Percentiles rank a stretch among this genome's conserved stretches.
Conservation (phyloP, 306 rosid genomes). For the Abrus pulchellus region DNA sequence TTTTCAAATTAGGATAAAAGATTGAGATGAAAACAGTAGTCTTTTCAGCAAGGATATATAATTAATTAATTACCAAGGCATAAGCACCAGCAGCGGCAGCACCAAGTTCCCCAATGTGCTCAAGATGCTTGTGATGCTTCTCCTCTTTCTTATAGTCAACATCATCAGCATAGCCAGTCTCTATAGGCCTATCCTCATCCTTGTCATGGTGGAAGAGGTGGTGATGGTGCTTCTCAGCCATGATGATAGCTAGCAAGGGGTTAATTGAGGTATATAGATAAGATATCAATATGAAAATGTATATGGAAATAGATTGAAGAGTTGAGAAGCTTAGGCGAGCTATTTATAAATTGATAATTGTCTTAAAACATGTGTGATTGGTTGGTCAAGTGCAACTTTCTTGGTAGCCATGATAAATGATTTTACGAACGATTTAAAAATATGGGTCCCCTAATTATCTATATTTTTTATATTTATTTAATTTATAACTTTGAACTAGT, state of each 20-base stretch:
- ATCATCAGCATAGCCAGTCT: conserved; percentile 32
- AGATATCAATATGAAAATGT: neutral
- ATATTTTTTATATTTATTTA: too few relatives aligned
- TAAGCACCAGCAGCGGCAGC: conserved; percentile 69
- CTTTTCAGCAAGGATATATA: neutral
- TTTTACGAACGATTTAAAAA: neutral
- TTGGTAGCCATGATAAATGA: conserved; percentile 43
- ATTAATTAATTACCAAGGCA: conserved; percentile 65
- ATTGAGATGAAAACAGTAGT: too few relatives aligned
- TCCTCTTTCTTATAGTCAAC: conserved; percentile 71
- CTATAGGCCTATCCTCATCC: conserved; percentile 48
- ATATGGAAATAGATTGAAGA: conserved; percentile 27
- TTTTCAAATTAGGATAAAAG: neutral
- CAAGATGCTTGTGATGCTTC: conserved; percentile 82
- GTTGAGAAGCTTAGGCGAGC: neutral
- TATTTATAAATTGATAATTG: conserved; percentile 45
- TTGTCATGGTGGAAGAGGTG: conserved; percentile 62
- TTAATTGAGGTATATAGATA: neutral
- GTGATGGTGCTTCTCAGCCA: conserved; percentile 71
- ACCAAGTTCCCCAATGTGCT: conserved; percentile 66
- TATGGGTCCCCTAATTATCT: neutral
- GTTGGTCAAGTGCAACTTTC: conserved; percentile 33
- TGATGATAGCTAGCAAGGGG: conserved; percentile 17
- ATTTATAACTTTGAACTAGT: neutral
- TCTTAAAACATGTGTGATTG: conserved; percentile 4